Evolutionary conservation across 2,329 filamentous ascomycete genomes (phyloP).

Genomic region (Seiridium cupressi): DNA sequence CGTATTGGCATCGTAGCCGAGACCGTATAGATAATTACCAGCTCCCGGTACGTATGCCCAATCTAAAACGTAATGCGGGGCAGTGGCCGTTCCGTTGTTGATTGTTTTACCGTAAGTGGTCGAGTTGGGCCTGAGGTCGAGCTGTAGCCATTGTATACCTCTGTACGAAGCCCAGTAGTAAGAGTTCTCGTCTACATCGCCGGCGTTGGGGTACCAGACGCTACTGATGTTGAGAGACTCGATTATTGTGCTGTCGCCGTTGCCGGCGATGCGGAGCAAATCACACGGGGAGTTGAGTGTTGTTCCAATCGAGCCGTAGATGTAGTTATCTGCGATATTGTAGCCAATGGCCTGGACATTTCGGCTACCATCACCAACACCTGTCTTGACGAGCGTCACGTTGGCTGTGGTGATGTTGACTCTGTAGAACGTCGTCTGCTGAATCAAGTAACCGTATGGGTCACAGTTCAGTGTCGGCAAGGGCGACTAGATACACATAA

Average conservation of each 20-base stretch:
- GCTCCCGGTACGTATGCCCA: background rate
- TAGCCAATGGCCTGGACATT: conserved; percentile 15
- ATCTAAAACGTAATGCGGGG: background rate
- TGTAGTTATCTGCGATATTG: conserved; percentile 16
- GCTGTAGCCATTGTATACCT: background rate
- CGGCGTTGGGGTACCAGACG: background rate
- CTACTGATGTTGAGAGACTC: background rate
- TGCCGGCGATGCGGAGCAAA: conserved; percentile 13
- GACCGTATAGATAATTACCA: background rate
- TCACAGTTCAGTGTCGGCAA: conserved; percentile 11
- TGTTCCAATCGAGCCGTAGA: conserved; percentile 12
- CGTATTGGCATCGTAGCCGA: background rate
- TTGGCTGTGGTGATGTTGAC: conserved; percentile 12
- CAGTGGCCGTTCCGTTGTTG: background rate
- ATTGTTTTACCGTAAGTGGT: background rate
- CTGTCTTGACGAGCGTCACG: background rate
- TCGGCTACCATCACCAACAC: conserved; percentile 6
- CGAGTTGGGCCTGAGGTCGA: background rate
- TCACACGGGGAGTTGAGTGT: background rate
- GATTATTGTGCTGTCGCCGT: conserved; percentile 9
- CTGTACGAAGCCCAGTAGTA: background rate
- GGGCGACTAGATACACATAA: background rate
- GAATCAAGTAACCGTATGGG: conserved; percentile 15
- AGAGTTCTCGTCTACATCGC: conserved; percentile 6
- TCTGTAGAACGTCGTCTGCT: conserved; percentile 9